phyloP scores from a whole-genome alignment of 2,329 filamentous ascomycete genomes.

The Sarocladium brachiariae region DNA sequence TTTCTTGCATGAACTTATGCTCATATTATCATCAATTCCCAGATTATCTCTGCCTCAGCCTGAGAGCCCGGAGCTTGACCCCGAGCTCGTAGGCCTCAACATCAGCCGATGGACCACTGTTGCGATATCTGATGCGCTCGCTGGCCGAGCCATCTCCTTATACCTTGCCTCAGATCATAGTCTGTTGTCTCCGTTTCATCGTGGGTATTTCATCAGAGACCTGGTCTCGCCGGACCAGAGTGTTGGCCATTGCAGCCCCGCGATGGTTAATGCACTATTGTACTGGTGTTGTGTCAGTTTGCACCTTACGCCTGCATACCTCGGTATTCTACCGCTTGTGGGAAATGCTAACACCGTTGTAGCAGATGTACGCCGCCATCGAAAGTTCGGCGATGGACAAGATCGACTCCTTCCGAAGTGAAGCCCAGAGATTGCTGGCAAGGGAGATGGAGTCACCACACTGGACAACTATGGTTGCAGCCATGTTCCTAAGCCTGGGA shows the following conservation, averaged over 20 bases:
- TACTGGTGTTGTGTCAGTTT: conserved; percentile 27
- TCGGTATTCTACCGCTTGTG: no score
- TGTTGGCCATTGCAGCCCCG: conserved; percentile 21
- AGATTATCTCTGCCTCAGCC: background rate
- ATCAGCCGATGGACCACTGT: conserved; percentile 29
- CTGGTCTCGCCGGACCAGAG: conserved; percentile 17
- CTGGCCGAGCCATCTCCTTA: conserved; percentile 27
- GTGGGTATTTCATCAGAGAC: conserved; percentile 27
- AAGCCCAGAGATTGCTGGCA: conserved; percentile 21
- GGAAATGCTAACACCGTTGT: background rate
- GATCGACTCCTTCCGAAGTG: conserved; percentile 17
- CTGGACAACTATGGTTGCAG: conserved; percentile 22
- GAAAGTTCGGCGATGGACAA: conserved; percentile 17
- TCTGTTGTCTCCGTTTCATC: conserved; percentile 28
- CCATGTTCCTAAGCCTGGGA: conserved; percentile 26
- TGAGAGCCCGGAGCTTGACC: conserved; percentile 15
- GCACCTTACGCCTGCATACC: background rate
- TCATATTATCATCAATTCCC: background rate
- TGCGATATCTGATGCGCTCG: conserved; percentile 20
- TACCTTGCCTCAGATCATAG: conserved; percentile 33
- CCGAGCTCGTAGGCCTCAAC: conserved; percentile 21
- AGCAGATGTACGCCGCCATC: conserved; percentile 30
- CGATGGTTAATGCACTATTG: conserved; percentile 28
- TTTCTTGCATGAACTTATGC: background rate
- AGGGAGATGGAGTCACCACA: conserved; percentile 15